Conservation (phyloP, 257 asterid genomes). For the Lycium barbarum region DNA sequence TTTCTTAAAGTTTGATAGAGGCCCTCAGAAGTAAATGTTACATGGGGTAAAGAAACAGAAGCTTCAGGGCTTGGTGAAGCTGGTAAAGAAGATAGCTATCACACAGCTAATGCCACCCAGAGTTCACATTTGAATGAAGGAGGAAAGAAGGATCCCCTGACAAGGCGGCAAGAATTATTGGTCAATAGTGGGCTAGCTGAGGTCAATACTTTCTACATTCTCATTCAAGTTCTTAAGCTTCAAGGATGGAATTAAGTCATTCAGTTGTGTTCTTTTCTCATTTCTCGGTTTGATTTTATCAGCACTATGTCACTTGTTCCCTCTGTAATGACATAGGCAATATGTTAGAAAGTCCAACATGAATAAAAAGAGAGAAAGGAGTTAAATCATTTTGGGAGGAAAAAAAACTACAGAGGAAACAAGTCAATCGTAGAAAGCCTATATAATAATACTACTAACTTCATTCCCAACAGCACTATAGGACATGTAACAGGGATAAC, state of each 20-base stretch:
- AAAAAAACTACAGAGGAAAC: background rate
- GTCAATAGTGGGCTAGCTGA: slow-evolving; percentile 29
- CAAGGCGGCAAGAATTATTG: slow-evolving; percentile 84
- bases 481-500: background rate
- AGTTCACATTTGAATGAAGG: slow-evolving; percentile 51
- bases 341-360: background rate
- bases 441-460: background rate
- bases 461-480: background rate
- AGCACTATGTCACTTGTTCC: background rate
- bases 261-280: no score
- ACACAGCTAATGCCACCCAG: slow-evolving; percentile 30
- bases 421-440: background rate
- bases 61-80: slow-evolving; percentile 44
- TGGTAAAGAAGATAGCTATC: slow-evolving; percentile 44
- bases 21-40: slow-evolving; percentile 35
- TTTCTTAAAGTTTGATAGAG: slow-evolving; percentile 39
- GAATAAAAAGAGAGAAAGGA: background rate
- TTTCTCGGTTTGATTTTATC: no score
- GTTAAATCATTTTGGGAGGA: background rate
- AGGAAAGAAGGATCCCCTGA: slow-evolving; percentile 84
- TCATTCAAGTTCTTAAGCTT: no score
- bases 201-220: no score
- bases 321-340: background rate
- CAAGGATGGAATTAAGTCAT: no score
- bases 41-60: slow-evolving; percentile 22